Percentiles rank a stretch among this genome's conserved stretches.
phyloP scores from a whole-genome alignment of 257 asterid genomes.

The Apocynum venetum region DNA sequence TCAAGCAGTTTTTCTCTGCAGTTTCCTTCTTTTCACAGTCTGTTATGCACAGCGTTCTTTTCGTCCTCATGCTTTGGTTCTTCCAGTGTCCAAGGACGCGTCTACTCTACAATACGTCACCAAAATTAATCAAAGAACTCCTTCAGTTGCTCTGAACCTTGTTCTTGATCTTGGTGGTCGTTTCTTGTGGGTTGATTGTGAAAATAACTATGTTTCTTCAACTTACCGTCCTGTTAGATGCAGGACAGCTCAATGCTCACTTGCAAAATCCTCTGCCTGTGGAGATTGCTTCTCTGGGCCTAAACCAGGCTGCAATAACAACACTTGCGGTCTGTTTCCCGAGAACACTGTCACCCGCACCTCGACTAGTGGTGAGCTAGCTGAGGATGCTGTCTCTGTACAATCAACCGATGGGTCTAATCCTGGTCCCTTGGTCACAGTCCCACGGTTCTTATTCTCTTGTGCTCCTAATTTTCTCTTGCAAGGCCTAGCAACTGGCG shows the following conservation, averaged over 20 bases:
- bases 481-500: constrained; percentile 26
- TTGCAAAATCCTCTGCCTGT: constrained; percentile 32
- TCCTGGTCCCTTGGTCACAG: constrained; percentile 33
- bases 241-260: constrained; percentile 49
- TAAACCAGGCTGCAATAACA: constrained; percentile 57
- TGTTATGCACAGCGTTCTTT: constrained; percentile 5
- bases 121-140: constrained; percentile 49
- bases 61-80: constrained; percentile 37
- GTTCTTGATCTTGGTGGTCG: constrained; percentile 67
- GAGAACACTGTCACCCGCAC: constrained; percentile 43
- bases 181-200: constrained; percentile 67
- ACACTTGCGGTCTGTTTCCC: constrained; percentile 34
- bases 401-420: constrained; percentile 42
- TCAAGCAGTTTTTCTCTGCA: not conserved
- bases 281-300: constrained; percentile 42
- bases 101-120: constrained; percentile 58
- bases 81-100: constrained; percentile 50
- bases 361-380: constrained; percentile 48
- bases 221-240: constrained; percentile 54
- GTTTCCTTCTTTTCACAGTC: not conserved
- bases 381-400: constrained; percentile 42
- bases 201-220: constrained; percentile 44
- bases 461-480: constrained; percentile 42
- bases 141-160: constrained; percentile 45
- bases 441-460: constrained; percentile 35